Conservation (phyloP, 768 basidiomycete species). For the Lactarius hatsudake region DNA sequence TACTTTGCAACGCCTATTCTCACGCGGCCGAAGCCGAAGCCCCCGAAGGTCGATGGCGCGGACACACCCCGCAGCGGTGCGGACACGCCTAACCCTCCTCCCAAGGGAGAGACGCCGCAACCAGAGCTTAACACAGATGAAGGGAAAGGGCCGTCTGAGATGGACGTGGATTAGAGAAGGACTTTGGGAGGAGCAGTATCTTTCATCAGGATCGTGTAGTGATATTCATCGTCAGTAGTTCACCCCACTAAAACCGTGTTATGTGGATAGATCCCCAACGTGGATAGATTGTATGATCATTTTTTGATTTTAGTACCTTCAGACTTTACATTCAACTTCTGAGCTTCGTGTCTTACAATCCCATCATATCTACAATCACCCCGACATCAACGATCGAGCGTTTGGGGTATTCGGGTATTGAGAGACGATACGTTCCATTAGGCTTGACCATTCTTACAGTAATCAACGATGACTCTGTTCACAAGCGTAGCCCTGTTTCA, state of each 20-base stretch:
- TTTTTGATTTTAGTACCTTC: background rate
- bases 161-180: slow-evolving; percentile 72
- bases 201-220: slow-evolving; percentile 12
- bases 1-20: slow-evolving; percentile 90
- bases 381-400: background rate
- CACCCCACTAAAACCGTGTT: background rate
- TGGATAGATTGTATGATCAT: slow-evolving; percentile 14
- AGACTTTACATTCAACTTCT: background rate
- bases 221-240: slow-evolving; percentile 18
- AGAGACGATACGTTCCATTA: too few relatives aligned
- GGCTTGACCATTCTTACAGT: too few relatives aligned
- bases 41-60: slow-evolving; percentile 60
- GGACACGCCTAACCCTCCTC: slow-evolving; percentile 51
- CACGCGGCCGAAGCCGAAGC: slow-evolving; percentile 90
- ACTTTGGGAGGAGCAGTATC: slow-evolving; percentile 7
- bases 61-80: slow-evolving; percentile 71
- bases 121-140: slow-evolving; percentile 40
- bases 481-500: too few relatives aligned
- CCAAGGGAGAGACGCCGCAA: slow-evolving; percentile 34
- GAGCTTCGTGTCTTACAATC: background rate
- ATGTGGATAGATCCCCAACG: slow-evolving; percentile 1
- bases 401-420: too few relatives aligned
- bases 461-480: too few relatives aligned
- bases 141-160: slow-evolving; percentile 54
- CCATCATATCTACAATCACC: background rate